phyloP scores from a whole-genome alignment of 2,329 filamentous ascomycete genomes.

The Coniochaeta hoffmannii region DNA sequence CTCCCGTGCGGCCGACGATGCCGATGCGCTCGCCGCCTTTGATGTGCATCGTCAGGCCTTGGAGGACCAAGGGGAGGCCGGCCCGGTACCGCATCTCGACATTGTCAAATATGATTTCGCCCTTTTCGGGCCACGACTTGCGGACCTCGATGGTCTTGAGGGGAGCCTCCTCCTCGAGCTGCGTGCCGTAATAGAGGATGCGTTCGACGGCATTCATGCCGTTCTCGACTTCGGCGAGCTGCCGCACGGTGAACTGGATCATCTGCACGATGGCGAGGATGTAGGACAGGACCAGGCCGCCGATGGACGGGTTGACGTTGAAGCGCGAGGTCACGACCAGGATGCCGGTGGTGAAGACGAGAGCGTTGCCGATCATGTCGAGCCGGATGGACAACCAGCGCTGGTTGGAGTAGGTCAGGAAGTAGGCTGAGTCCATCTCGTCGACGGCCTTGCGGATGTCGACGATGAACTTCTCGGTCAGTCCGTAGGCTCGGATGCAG shows the following conservation, averaged over 20 bases:
- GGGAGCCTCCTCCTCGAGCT: slow-evolving; percentile 84
- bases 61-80: slow-evolving; percentile 65
- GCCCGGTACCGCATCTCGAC: slow-evolving; percentile 74
- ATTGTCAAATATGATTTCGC: slow-evolving; percentile 69
- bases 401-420: slow-evolving; percentile 91
- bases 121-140: slow-evolving; percentile 75
- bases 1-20: slow-evolving; percentile 74
- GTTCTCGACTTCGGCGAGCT: slow-evolving; percentile 93
- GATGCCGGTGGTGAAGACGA: slow-evolving; percentile 85
- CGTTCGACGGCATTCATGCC: slow-evolving; percentile 97
- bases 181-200: slow-evolving; percentile 78
- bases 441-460: slow-evolving; percentile 71
- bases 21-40: slow-evolving; percentile 71
- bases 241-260: slow-evolving; percentile 91
- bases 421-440: slow-evolving; percentile 91
- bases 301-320: slow-evolving; percentile 74
- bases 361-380: slow-evolving; percentile 72
- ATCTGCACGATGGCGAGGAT: slow-evolving; percentile 90
- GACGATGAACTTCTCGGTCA: slow-evolving; percentile 65
- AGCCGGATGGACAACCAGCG: slow-evolving; percentile 84
- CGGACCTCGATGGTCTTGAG: slow-evolving; percentile 68
- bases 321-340: slow-evolving; percentile 89
- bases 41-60: slow-evolving; percentile 65
- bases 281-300: slow-evolving; percentile 84
- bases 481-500: slow-evolving; percentile 82